Evolutionary conservation across 495 filamentous ascomycete species (phyloP).

Genomic region (Ramalina peruviana): DNA sequence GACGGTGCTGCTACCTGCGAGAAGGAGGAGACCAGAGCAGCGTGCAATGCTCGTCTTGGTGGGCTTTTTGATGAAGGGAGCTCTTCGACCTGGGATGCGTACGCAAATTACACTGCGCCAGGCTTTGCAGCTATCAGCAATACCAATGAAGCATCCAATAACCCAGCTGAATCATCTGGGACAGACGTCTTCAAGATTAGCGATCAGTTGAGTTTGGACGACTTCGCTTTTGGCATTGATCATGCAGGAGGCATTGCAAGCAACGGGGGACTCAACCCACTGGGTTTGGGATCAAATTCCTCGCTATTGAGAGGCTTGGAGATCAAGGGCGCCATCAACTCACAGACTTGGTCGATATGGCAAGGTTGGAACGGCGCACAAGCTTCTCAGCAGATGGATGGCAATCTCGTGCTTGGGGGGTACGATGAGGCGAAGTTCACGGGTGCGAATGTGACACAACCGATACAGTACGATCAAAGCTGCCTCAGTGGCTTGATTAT

Average conservation of each 20-base stretch:
- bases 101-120: not conserved
- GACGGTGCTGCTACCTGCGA: not conserved
- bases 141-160: not conserved
- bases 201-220: slow-evolving; percentile 3
- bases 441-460: slow-evolving; percentile 20
- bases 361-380: slow-evolving; percentile 28
- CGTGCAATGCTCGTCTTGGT: slow-evolving; percentile 2
- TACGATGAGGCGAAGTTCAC: slow-evolving; percentile 30
- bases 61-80: slow-evolving; percentile 7
- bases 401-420: slow-evolving; percentile 28
- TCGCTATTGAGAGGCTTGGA: slow-evolving; percentile 24
- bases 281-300: slow-evolving; percentile 27
- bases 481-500: slow-evolving; percentile 24
- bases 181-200: slow-evolving; percentile 6
- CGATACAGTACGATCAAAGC: slow-evolving; percentile 5
- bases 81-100: slow-evolving; percentile 5
- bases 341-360: slow-evolving; percentile 26
- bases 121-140: not conserved
- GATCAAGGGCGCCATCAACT: slow-evolving; percentile 21
- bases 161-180: not conserved
- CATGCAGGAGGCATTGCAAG: not conserved
- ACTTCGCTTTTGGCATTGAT: slow-evolving; percentile 16
- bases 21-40: not conserved
- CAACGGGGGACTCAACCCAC: slow-evolving; percentile 5
- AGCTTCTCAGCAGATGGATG: slow-evolving; percentile 19